Evolutionary conservation across 176 grass and related monocot species (phyloP).

Genomic region (Oryza officinalis): DNA sequence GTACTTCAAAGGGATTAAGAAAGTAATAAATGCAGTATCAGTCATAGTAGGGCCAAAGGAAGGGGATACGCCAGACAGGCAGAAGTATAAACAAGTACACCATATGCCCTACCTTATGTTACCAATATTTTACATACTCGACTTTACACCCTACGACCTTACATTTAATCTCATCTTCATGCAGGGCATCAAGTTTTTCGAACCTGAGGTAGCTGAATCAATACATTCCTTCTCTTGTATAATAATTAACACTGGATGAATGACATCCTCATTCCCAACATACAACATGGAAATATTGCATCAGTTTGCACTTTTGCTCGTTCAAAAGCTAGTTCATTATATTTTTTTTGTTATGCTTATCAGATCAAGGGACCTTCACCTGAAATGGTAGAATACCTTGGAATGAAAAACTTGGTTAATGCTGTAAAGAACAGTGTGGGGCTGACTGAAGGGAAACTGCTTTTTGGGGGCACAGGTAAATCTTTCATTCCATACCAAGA

Average conservation of each 20-base stretch:
- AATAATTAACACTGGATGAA: constrained; percentile 35
- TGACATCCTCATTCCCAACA: constrained; percentile 15
- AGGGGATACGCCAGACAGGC: constrained; percentile 94
- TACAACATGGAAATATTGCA: constrained; percentile 4
- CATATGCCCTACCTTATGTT: constrained; percentile 7
- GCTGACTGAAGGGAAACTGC: constrained; percentile 71
- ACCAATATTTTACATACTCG: neutral
- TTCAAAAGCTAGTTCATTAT: constrained; percentile 24
- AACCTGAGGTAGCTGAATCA: constrained; percentile 76
- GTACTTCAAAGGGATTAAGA: constrained; percentile 82
- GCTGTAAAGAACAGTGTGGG: constrained; percentile 67
- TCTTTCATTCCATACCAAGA: constrained; percentile 18
- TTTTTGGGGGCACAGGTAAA: constrained; percentile 85
- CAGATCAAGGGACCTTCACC: constrained; percentile 96
- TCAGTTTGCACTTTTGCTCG: constrained; percentile 5
- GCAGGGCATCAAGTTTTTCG: constrained; percentile 98
- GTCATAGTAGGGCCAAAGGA: constrained; percentile 97
- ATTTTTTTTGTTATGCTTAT: constrained; percentile 41
- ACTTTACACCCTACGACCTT: neutral
- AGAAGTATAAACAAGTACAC: constrained; percentile 92
- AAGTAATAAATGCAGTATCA: constrained; percentile 84
- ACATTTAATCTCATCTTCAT: constrained; percentile 37
- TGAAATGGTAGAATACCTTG: constrained; percentile 89
- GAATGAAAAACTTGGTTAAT: constrained; percentile 91
- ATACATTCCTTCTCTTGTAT: constrained; percentile 31